Evolutionary conservation across 176 grass and related monocot species (phyloP).

Genomic region (Otatea glauca): DNA sequence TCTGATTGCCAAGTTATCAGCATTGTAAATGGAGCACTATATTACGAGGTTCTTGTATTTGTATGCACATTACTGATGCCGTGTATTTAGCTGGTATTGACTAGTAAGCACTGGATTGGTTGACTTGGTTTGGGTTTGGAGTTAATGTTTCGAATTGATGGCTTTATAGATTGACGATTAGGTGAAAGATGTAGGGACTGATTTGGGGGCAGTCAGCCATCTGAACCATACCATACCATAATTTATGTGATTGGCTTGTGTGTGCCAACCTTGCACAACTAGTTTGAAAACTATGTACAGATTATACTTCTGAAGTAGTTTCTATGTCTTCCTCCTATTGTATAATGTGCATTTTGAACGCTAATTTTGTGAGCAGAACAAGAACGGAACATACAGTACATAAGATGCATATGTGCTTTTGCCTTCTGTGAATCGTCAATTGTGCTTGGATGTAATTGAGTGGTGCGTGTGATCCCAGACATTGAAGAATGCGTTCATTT

Average conservation of each 20-base stretch:
- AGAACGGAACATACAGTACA: background rate
- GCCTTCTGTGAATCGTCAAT: background rate
- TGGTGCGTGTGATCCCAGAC: background rate
- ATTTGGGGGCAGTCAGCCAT: constrained; percentile 15
- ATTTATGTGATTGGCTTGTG: constrained; percentile 46
- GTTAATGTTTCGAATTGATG: constrained; percentile 30
- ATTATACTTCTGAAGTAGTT: constrained; percentile 18
- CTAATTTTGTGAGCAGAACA: constrained; percentile 20
- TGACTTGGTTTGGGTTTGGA: constrained; percentile 51
- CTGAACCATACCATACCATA: constrained; percentile 32
- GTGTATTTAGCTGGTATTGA: constrained; percentile 46
- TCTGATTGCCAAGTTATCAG: constrained; percentile 39
- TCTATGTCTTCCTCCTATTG: background rate
- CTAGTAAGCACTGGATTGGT: constrained; percentile 37
- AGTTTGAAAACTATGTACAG: constrained; percentile 31
- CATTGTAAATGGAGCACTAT: constrained; percentile 43
- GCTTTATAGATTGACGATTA: constrained; percentile 48
- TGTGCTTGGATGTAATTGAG: background rate
- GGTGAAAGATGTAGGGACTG: constrained; percentile 43
- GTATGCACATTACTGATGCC: constrained; percentile 44
- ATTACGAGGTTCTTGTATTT: constrained; percentile 36
- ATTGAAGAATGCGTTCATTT: background rate
- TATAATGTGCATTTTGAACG: constrained; percentile 7
- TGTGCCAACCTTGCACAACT: constrained; percentile 23
- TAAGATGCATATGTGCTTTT: background rate